phyloP scores from a whole-genome alignment of 2,329 filamentous ascomycete genomes.

The Rhexocercosporidium sp. region DNA sequence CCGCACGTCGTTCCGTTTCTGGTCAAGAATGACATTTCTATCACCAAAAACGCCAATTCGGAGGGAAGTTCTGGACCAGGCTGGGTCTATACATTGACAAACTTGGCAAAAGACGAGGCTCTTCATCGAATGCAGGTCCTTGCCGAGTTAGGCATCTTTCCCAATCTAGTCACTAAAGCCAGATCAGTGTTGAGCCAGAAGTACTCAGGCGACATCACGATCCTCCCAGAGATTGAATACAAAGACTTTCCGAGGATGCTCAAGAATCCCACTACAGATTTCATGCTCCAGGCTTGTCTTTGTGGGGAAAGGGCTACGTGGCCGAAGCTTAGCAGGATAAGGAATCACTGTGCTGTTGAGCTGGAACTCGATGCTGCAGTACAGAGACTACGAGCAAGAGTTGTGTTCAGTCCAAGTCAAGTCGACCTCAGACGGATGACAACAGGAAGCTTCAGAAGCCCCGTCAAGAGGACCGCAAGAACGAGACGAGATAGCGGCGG shows the following conservation, averaged over 20 bases:
- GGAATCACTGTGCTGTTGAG: constrained; percentile 88
- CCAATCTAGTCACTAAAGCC: constrained; percentile 78
- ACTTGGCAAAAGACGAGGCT: constrained; percentile 78
- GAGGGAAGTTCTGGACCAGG: constrained; percentile 40
- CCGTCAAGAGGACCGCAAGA: constrained; percentile 23
- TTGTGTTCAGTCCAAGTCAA: constrained; percentile 48
- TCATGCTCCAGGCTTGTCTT: constrained; percentile 80
- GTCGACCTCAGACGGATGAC: constrained; percentile 40
- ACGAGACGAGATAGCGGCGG: constrained; percentile 36
- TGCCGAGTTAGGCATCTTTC: constrained; percentile 79
- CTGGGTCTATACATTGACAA: constrained; percentile 71
- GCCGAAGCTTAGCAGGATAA: constrained; percentile 85
- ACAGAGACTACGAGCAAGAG: constrained; percentile 67
- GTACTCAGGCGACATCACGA: constrained; percentile 95
- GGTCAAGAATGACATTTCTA: constrained; percentile 67
- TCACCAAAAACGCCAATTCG: constrained; percentile 46
- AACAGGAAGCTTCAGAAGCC: constrained; percentile 25
- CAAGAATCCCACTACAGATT: constrained; percentile 83
- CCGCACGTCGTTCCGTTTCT: constrained; percentile 91
- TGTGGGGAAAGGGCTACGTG: constrained; percentile 87
- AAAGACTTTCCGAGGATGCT: constrained; percentile 78
- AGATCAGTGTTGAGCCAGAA: constrained; percentile 85
- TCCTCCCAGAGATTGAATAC: constrained; percentile 79
- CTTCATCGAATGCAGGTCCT: constrained; percentile 82
- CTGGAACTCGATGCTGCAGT: constrained; percentile 80